Evolutionary conservation across 306 rosid species (phyloP).

Genomic region (Inga leiocalycina): DNA sequence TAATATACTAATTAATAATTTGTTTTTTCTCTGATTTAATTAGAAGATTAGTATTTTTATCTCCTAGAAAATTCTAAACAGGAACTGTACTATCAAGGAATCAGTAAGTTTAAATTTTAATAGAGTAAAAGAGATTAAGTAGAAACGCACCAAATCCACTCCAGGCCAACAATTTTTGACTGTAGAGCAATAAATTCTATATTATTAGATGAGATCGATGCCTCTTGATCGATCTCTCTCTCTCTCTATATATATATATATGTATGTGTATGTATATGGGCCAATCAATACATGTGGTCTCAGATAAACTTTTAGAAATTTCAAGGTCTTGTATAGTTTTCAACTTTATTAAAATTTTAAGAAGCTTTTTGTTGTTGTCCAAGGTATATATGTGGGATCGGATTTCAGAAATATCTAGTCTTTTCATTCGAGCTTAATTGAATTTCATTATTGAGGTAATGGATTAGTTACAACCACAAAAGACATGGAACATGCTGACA

Average conservation of each 20-base stretch:
- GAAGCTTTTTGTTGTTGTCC: background rate
- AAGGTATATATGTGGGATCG: background rate
- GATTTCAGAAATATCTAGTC: background rate
- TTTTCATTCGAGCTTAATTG: background rate
- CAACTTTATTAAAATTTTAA: background rate
- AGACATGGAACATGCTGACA: background rate
- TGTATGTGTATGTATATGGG: background rate
- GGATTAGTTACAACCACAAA: constrained; percentile 4
- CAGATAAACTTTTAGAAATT: constrained; percentile 8
- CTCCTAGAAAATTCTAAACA: background rate
- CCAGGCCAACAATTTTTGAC: constrained; percentile 15
- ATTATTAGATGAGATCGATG: background rate
- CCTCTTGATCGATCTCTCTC: background rate
- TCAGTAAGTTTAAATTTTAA: background rate
- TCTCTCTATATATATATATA: background rate
- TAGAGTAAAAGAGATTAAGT: background rate
- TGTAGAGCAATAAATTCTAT: background rate
- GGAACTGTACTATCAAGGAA: background rate
- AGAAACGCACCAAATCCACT: constrained; percentile 6
- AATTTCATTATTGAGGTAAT: constrained; percentile 13
- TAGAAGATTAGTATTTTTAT: background rate
- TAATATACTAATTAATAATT: background rate
- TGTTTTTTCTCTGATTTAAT: background rate
- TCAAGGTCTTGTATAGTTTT: background rate
- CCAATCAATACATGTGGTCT: constrained; percentile 37